Base-by-base conservation (phyloP, 768 basidiomycete genomes). In the Daedaleopsis nitida region DNA sequence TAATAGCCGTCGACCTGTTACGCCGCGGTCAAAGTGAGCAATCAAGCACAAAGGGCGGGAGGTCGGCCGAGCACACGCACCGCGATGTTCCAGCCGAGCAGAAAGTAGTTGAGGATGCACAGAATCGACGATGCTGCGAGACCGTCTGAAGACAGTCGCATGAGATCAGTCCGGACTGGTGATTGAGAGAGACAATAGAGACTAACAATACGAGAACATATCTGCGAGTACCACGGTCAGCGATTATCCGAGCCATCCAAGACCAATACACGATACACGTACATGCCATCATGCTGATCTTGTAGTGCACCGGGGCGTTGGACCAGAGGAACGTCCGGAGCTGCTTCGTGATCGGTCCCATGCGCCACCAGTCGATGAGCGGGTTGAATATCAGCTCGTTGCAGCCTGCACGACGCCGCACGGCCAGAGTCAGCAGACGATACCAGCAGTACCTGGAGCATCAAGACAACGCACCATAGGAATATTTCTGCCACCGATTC, bases 401-500 rank as follows among this genome's bases (percentile, higher is more conserved):
- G 69, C 86, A 88, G 5, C 87, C 86, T 86, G 35, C 3, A 3
- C 55, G n/a, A 57, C 23, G 17, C 27, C 27, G 27, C 27, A 7
- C 27, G 27, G 3, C 27, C 27, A 32, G 27, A 32, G 27, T 32
- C 4, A 32, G 27, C 27, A 32, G 27, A 32, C 7, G 7, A 32
- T 32, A 32, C 27, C 27, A 32, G 27, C 27, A n/a, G n/a, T n/a
- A 14, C 27, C 44, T n/a, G 42, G 48, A 56, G 34, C 45, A 5
- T 1, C 6, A 19, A 10, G 16, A 44, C 10, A 1, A 58, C 67
- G 57, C 68, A 83, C 88, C 90, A 74, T 90, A 91, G 0, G 89
- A 79, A 62, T 92, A 92, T 71, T 95, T 96, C 63, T 95, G 92
- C 94, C 94, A 96, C 3, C 94, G 75, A 67, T 95, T 95, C 10